Base-by-base conservation (phyloP, 257 asterid genomes). In the Plantago major region DNA sequence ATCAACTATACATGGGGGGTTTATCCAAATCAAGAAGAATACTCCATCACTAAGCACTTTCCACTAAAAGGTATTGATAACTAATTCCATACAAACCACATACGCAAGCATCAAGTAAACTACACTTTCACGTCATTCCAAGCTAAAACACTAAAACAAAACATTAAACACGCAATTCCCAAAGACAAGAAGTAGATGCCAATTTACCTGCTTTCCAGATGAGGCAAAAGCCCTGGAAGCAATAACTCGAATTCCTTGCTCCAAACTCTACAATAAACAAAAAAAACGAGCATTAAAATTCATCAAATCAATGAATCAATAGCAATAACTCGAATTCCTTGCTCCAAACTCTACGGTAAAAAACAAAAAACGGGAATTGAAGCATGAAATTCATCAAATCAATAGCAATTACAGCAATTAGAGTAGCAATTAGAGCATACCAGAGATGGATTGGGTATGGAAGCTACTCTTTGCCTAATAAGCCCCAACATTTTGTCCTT, bases 161-260 rank as follows among this genome's bases (percentile, higher is more conserved):
- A 2, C 26, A 22, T 22, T 11, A 48, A 67, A 30, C 19, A 43
- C 44, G 64, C 62, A 57, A 62, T 62, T 42, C 49, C 26, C 17
- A 13, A 51, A 13, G 3, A 54, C 22, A 46, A 42, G 46, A 46
- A 42, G 46, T 12, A 70, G 19, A 71, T 10, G 37, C 26, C 26
- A 11, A n/a, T 33, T 70, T 67, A 86, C 95, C 95, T 86, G 75
- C 69, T 84, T 88, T 16, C 79, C 79, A 15, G 86, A 55, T 42
- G 95, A 87, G 67, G 96, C 79, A 76, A 76, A 89, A 14, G 82
- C 64, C 81, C 93, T 73, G 62, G 78, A 76, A 9, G 84, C 83
- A 78, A 68, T 67, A 13, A 70, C 79, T 46, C 87, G 77, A 74
- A 82, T 69, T 68, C 90, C 82, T 54, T 74, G 72, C 87, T 77